These are phyloP conservation scores for Obelidium mucronatum DNA, from an alignment of 192 early-diverging fungal species.

Conservation along the genomic window DNA sequence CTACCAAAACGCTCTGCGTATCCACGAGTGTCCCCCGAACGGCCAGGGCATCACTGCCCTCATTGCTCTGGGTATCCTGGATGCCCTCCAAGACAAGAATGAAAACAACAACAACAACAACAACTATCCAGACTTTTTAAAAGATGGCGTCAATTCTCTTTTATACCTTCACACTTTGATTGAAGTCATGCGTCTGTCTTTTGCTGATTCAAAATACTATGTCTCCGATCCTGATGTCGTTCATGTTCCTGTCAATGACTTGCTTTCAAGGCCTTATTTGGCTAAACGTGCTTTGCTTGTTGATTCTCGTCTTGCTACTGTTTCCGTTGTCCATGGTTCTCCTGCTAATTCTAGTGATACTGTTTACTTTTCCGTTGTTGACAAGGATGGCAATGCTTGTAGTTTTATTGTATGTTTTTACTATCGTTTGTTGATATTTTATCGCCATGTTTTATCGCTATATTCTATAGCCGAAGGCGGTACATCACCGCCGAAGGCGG, in stretches of 20 bases:
- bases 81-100: slow-evolving; percentile 55
- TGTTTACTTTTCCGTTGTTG: slow-evolving; percentile 78
- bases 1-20: slow-evolving; percentile 58
- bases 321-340: slow-evolving; percentile 59
- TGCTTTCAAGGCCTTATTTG: slow-evolving; percentile 69
- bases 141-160: slow-evolving; percentile 48
- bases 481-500: too few species aligned
- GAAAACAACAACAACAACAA: too few species aligned
- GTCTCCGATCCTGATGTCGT: slow-evolving; percentile 71
- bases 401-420: slow-evolving; percentile 68
- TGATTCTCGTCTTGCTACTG: slow-evolving; percentile 55
- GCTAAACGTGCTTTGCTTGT: slow-evolving; percentile 61
- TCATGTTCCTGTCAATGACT: slow-evolving; percentile 56
- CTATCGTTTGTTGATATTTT: too few species aligned
- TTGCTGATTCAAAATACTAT: slow-evolving; percentile 74
- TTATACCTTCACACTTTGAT: slow-evolving; percentile 74
- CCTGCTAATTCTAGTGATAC: slow-evolving; percentile 74
- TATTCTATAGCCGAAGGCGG: too few species aligned
- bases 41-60: slow-evolving; percentile 75
- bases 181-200: slow-evolving; percentile 75
- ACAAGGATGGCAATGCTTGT: slow-evolving; percentile 81
- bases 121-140: too few species aligned
- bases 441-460: too few species aligned
- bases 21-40: slow-evolving; percentile 81
- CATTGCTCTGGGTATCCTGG: slow-evolving; percentile 73